Evolutionary conservation across 2,329 filamentous ascomycete genomes (phyloP).

Genomic region (Ceratocystis ficicola): DNA sequence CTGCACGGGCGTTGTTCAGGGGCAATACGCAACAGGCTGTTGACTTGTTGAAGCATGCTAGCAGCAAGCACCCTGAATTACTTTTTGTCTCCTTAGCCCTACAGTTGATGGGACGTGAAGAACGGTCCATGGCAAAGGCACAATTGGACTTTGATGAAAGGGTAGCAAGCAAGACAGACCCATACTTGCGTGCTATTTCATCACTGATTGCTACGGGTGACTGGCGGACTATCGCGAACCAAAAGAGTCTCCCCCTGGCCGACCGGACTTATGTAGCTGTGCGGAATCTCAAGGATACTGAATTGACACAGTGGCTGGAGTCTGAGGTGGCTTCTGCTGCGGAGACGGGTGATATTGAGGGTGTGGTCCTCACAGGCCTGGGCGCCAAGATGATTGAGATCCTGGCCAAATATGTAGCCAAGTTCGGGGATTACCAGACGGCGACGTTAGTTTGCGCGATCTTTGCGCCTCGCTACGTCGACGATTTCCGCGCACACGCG

Average conservation of each 20-base stretch:
- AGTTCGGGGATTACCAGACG: constrained; percentile 67
- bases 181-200: constrained; percentile 68
- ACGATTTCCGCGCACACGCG: constrained; percentile 60
- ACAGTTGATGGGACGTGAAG: constrained; percentile 47
- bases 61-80: constrained; percentile 49
- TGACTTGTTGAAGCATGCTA: constrained; percentile 55
- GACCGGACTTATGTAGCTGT: constrained; percentile 66
- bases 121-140: constrained; percentile 35
- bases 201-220: constrained; percentile 64
- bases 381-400: constrained; percentile 61
- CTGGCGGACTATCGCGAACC: constrained; percentile 62
- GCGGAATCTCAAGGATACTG: constrained; percentile 49
- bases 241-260: constrained; percentile 58
- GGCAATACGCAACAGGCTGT: constrained; percentile 58
- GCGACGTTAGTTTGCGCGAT: constrained; percentile 63
- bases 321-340: constrained; percentile 51
- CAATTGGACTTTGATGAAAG: constrained; percentile 47
- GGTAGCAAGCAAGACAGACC: constrained; percentile 54
- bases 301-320: constrained; percentile 55
- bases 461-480: constrained; percentile 62
- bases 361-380: constrained; percentile 65
- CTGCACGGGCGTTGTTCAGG: constrained; percentile 63
- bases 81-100: constrained; percentile 56
- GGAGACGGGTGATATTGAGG: constrained; percentile 49
- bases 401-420: constrained; percentile 61